A percentile compares a stretch with the other conserved stretches of the same genome.
Evolutionary conservation across 1,284 basidiomycete species (phyloP).

Genomic region (Exobasidium cylindrosporum): DNA sequence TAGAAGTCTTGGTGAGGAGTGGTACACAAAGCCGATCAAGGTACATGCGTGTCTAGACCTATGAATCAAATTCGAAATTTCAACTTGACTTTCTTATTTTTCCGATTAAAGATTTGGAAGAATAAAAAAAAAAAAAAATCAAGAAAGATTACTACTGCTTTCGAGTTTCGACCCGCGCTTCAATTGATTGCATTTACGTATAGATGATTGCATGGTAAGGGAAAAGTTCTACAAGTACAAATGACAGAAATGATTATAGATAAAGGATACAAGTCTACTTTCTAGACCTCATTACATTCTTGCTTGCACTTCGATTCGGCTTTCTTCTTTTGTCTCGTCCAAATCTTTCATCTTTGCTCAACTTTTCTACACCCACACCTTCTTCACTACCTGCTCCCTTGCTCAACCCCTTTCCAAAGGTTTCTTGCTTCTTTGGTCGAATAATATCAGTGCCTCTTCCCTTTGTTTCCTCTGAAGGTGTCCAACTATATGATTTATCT

Average conservation of each 20-base stretch:
- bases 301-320: constrained; percentile 47
- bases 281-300: constrained; percentile 38
- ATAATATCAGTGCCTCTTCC: constrained; percentile 10
- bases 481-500: constrained; percentile 32
- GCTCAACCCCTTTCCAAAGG: constrained; percentile 48
- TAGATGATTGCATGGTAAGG: no score
- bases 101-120: no score
- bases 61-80: no score
- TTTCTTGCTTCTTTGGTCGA: constrained; percentile 23
- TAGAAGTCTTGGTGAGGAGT: no score
- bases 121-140: no score
- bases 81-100: no score
- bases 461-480: constrained; percentile 22
- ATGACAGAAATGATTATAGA: not conserved
- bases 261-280: not conserved
- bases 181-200: no score
- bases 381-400: constrained; percentile 49
- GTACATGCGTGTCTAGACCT: no score
- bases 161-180: no score
- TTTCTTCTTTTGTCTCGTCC: constrained; percentile 44
- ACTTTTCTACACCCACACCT: constrained; percentile 66
- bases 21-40: not conserved
- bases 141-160: no score
- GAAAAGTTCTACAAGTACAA: no score
- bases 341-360: constrained; percentile 71